Conservation (phyloP, 1,139 yeast genomes). For the Debaryomyces sp. region DNA sequence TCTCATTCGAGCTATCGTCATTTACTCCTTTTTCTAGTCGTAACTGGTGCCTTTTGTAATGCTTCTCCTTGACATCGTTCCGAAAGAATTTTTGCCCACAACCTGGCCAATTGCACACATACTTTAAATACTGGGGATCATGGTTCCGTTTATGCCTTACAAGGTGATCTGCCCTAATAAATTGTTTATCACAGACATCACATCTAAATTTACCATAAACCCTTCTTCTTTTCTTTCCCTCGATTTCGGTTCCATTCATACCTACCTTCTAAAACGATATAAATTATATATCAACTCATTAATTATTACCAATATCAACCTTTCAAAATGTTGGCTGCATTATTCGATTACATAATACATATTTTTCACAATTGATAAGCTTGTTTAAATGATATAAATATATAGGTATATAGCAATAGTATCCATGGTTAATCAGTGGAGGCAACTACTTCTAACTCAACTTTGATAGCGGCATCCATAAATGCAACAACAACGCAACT, state of each 20-base stretch:
- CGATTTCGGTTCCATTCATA: neutral
- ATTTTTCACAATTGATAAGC: neutral
- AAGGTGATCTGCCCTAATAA: conserved; percentile 41
- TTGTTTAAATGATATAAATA: conserved; percentile 1
- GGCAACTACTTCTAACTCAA: conserved; percentile 40
- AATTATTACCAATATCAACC: neutral
- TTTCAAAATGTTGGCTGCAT: conserved; percentile 2
- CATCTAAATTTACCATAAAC: conserved; percentile 19
- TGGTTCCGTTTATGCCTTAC: conserved; percentile 43
- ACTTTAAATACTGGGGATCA: conserved; percentile 27
- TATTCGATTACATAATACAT: conserved; percentile 3
- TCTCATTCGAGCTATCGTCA: neutral
- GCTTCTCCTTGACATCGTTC: conserved; percentile 40
- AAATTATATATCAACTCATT: neutral
- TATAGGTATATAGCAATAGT: neutral
- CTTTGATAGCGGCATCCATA: conserved; percentile 39
- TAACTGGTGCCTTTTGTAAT: conserved; percentile 29
- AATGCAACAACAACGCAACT: conserved; percentile 50
- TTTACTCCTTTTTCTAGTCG: conserved; percentile 11
- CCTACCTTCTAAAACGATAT: neutral
- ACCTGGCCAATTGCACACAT: conserved; percentile 35
- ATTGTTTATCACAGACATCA: conserved; percentile 33
- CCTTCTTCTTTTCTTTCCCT: conserved; percentile 13
- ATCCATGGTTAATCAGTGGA: conserved; percentile 21
- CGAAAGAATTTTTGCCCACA: conserved; percentile 41